Percentiles rank a stretch among this genome's conserved stretches.
These are phyloP conservation scores for Boletus bicolor DNA, from an alignment of 768 basidiomycete species.

Conservation along the genomic window DNA sequence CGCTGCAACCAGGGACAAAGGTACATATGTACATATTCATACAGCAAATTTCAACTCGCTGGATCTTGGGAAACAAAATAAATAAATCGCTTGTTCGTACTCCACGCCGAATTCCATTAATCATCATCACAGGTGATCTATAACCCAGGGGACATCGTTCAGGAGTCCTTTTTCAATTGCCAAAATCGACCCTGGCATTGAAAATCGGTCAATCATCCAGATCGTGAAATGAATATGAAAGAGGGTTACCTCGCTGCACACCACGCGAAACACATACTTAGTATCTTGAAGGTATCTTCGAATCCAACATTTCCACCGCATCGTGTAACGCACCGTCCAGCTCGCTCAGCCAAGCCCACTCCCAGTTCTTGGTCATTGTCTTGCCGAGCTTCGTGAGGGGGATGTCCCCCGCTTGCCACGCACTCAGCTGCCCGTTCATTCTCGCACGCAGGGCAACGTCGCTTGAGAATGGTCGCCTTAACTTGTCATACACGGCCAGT, in stretches of 20 bases:
- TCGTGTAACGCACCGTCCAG: constrained; percentile 22
- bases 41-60: too few relatives aligned
- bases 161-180: neutral
- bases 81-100: neutral
- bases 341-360: constrained; percentile 43
- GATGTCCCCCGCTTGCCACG: constrained; percentile 15
- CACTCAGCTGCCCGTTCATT: constrained; percentile 14
- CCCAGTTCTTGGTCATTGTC: constrained; percentile 50
- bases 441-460: constrained; percentile 31
- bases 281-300: neutral
- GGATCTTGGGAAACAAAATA: neutral
- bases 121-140: neutral
- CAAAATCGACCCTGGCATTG: neutral
- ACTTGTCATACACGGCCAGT: constrained; percentile 45
- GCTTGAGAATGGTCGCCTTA: constrained; percentile 46
- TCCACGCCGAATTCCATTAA: neutral
- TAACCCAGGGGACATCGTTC: too few relatives aligned
- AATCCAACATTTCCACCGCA: constrained; percentile 15
- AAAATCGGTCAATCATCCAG: too few relatives aligned
- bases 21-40: too few relatives aligned
- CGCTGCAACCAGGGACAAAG: too few relatives aligned
- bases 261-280: neutral
- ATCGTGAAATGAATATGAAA: neutral
- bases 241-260: neutral
- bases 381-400: constrained; percentile 40